phyloP scores from a whole-genome alignment of 805 yeast species.

The Saturnispora besseyi region DNA sequence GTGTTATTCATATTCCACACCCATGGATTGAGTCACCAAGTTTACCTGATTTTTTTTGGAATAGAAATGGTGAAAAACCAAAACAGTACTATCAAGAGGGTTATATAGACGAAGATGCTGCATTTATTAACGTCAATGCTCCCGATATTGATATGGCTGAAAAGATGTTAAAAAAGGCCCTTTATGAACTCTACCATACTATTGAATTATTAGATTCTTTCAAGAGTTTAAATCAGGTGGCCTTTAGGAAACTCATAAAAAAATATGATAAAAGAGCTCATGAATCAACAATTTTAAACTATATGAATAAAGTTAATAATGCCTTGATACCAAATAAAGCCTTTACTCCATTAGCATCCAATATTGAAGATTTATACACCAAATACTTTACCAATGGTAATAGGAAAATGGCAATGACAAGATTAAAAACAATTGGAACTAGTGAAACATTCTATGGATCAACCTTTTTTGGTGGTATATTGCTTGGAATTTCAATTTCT shows the following conservation, averaged over 20 bases:
- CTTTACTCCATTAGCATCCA: not conserved
- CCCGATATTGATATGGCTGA: conserved; percentile 36
- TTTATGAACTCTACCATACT: conserved; percentile 63
- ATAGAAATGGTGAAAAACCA: conserved; percentile 20
- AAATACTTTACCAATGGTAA: conserved; percentile 59
- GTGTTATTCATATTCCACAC: not conserved
- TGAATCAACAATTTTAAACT: conserved; percentile 34
- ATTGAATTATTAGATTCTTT: conserved; percentile 62
- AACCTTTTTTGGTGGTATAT: conserved; percentile 55
- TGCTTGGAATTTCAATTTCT: conserved; percentile 64
- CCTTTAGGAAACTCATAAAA: conserved; percentile 78
- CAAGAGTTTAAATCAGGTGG: conserved; percentile 71
- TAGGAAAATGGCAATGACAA: conserved; percentile 63
- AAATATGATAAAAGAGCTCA: conserved; percentile 74
- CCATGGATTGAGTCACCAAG: conserved; percentile 24
- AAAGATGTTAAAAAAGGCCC: conserved; percentile 57
- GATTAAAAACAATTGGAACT: conserved; percentile 41
- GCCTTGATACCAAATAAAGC: conserved; percentile 25
- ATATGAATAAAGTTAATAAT: conserved; percentile 47
- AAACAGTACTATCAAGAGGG: conserved; percentile 28
- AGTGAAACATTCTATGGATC: conserved; percentile 33
- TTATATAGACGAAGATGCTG: conserved; percentile 15
- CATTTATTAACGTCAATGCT: conserved; percentile 10
- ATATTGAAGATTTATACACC: conserved; percentile 58
- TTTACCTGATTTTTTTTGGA: conserved; percentile 31